Percentiles rank a stretch among this genome's conserved stretches.
Conservation (phyloP, 2,329 filamentous ascomycete species). For the Dactylellina leptospora region DNA sequence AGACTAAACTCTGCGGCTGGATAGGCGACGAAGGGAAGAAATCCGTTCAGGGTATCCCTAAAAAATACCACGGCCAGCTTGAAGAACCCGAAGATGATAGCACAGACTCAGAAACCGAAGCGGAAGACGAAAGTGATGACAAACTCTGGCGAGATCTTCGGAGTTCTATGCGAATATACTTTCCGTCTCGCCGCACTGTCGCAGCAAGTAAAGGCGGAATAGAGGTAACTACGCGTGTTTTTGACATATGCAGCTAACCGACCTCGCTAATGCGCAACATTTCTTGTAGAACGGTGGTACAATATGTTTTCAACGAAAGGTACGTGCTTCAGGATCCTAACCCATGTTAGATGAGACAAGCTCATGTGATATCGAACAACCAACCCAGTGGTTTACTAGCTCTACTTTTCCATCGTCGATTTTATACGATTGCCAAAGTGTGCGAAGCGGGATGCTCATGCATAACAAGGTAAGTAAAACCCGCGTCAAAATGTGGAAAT, state of each 20-base stretch:
- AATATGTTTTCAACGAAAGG: conserved; percentile 72
- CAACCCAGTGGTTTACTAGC: conserved; percentile 72
- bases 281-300: conserved; percentile 73
- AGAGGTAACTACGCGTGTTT: conserved; percentile 62
- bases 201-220: conserved; percentile 70
- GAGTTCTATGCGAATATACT: conserved; percentile 76
- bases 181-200: conserved; percentile 78
- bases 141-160: conserved; percentile 58
- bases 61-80: conserved; percentile 33
- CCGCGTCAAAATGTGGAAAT: neutral
- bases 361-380: conserved; percentile 44
- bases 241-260: conserved; percentile 51
- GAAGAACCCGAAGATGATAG: conserved; percentile 66
- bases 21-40: conserved; percentile 49
- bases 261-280: conserved; percentile 58
- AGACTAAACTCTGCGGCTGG: conserved; percentile 31
- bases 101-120: conserved; percentile 40
- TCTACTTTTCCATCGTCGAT: conserved; percentile 75
- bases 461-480: conserved; percentile 78
- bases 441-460: conserved; percentile 76
- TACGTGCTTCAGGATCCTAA: conserved; percentile 21
- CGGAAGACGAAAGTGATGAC: conserved; percentile 54
- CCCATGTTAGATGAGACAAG: neutral
- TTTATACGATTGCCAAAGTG: conserved; percentile 79
- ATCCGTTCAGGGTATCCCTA: conserved; percentile 43